Conservation (phyloP, 2,329 filamentous ascomycete genomes). For the Rasamsonia emersonii region DNA sequence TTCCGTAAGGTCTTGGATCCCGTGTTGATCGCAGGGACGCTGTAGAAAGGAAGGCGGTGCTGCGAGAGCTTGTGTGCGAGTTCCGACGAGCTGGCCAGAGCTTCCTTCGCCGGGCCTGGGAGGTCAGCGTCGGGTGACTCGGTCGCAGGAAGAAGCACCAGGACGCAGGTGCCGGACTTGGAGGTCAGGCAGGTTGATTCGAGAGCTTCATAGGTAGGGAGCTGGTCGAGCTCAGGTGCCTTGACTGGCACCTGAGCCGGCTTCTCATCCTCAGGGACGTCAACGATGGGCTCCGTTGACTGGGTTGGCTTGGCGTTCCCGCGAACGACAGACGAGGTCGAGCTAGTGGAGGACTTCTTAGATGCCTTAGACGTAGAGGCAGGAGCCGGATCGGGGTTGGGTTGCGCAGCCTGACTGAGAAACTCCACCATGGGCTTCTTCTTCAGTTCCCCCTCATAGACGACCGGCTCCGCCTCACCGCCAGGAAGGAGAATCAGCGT, state of each 20-base stretch:
- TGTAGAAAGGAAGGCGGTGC: slow-evolving; percentile 68
- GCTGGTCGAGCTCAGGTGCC: slow-evolving; percentile 56
- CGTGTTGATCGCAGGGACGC: slow-evolving; percentile 57
- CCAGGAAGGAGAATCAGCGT: slow-evolving; percentile 71
- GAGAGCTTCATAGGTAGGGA: slow-evolving; percentile 57
- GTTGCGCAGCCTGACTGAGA: slow-evolving; percentile 65
- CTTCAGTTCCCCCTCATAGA: slow-evolving; percentile 76
- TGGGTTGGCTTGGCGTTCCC: slow-evolving; percentile 39
- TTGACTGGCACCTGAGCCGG: slow-evolving; percentile 45
- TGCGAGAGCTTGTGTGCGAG: slow-evolving; percentile 67
- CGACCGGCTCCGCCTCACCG: slow-evolving; percentile 53
- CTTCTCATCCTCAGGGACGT: slow-evolving; percentile 24
- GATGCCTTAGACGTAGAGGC: slow-evolving; percentile 29
- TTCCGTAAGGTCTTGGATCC: slow-evolving; percentile 48
- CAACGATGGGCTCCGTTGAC: slow-evolving; percentile 44
- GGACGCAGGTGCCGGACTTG: slow-evolving; percentile 73
- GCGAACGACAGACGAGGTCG: slow-evolving; percentile 37
- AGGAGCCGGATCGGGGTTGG: slow-evolving; percentile 67
- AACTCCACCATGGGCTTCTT: slow-evolving; percentile 76
- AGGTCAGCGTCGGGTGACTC: slow-evolving; percentile 43
- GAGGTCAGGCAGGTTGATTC: slow-evolving; percentile 62
- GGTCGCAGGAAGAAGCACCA: slow-evolving; percentile 58
- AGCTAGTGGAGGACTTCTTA: slow-evolving; percentile 36
- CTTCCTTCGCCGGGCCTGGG: slow-evolving; percentile 38
- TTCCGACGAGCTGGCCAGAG: slow-evolving; percentile 57